Percentiles rank a stretch among this genome's conserved stretches.
Conservation (phyloP, 2,329 filamentous ascomycete species). For the Ophiocordyceps camponoti-rufipedis region DNA sequence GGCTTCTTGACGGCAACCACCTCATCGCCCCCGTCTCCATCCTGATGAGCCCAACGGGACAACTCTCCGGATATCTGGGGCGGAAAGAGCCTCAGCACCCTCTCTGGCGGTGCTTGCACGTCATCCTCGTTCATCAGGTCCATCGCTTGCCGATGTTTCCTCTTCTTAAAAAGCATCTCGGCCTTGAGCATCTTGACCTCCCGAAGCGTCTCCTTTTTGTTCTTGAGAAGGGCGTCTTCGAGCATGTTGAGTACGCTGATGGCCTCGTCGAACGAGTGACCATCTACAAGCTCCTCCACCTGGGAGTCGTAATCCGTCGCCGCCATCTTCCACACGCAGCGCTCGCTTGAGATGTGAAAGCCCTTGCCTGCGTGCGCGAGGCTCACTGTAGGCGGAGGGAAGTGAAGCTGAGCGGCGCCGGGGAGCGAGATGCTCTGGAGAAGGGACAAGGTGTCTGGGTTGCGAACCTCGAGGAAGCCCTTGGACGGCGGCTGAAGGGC, state of each 20-base stretch:
- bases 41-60: constrained; percentile 32
- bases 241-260: constrained; percentile 78
- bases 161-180: constrained; percentile 62
- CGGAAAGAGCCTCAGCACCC: constrained; percentile 74
- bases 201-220: constrained; percentile 65
- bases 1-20: constrained; percentile 13
- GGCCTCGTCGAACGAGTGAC: constrained; percentile 68
- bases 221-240: constrained; percentile 72
- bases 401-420: constrained; percentile 69
- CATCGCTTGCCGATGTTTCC: constrained; percentile 69
- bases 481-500: constrained; percentile 70
- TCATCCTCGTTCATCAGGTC: constrained; percentile 74
- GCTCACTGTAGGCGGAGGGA: constrained; percentile 81
- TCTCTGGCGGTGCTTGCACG: constrained; percentile 74
- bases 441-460: constrained; percentile 78
- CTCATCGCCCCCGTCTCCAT: constrained; percentile 23
- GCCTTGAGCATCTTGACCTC: constrained; percentile 88
- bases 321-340: constrained; percentile 90
- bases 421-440: constrained; percentile 72
- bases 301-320: constrained; percentile 83
- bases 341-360: constrained; percentile 82
- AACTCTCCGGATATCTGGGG: constrained; percentile 67
- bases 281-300: constrained; percentile 61
- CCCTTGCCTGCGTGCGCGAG: constrained; percentile 93
- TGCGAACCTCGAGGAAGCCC: constrained; percentile 75